Conservation (phyloP, 495 filamentous ascomycete genomes). For the Xylaria palmicola region DNA sequence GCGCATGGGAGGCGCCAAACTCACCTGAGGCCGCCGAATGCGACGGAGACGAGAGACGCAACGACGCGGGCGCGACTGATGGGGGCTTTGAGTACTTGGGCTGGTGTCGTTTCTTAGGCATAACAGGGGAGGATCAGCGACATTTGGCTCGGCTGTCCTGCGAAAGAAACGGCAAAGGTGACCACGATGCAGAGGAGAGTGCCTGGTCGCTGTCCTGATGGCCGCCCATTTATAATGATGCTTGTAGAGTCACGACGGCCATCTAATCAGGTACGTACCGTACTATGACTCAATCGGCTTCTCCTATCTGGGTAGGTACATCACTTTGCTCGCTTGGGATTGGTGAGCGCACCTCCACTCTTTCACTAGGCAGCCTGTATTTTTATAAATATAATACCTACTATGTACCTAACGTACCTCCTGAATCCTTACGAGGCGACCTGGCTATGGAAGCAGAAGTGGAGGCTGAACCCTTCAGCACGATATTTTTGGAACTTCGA, state of each 20-base stretch:
- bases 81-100: conserved; percentile 51
- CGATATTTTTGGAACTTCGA: not conserved
- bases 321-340: not conserved
- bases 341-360: not conserved
- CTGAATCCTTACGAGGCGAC: too few species aligned
- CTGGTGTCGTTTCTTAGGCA: conserved; percentile 57
- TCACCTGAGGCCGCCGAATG: conserved; percentile 20
- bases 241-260: too few species aligned
- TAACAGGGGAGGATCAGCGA: conserved; percentile 26
- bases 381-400: too few species aligned
- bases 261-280: too few species aligned
- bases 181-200: not conserved
- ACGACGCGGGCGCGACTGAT: conserved; percentile 47
- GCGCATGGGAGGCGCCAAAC: too few species aligned
- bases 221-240: not conserved
- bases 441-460: too few species aligned
- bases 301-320: too few species aligned
- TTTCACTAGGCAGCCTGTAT: too few species aligned
- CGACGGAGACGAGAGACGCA: conserved; percentile 34
- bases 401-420: too few species aligned
- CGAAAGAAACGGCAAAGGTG: conserved; percentile 11
- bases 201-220: not conserved
- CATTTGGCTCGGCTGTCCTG: conserved; percentile 15
- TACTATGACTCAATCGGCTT: too few species aligned
- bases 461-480: too few species aligned